Base-by-base conservation (phyloP, 1,284 basidiomycete species). In the Heterobasidion occidentale region DNA sequence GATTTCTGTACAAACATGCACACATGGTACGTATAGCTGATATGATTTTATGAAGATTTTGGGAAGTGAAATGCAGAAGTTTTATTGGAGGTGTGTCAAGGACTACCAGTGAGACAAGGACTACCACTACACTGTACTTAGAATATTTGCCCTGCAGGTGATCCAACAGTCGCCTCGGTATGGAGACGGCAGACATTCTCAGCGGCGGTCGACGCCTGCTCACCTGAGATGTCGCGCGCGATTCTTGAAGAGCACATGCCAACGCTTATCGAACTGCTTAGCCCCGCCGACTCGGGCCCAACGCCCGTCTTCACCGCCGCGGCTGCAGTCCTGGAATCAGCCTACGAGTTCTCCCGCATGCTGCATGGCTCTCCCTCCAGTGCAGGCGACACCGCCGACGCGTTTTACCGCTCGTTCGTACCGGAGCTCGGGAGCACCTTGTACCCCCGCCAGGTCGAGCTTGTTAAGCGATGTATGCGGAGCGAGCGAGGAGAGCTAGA, bases 111-210 rank as follows among this genome's bases (percentile, higher is more conserved):
- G n/a, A n/a, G n/a, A n/a, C n/a, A n/a, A n/a, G n/a, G n/a, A n/a
- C n/a, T n/a, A n/a, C n/a, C n/a, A n/a, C n/a, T n/a, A n/a, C n/a
- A n/a, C n/a, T n/a, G n/a, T n/a, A 12, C 11, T 42, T 14, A 15
- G 4, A 14, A 36, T 36, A 45, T 54, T 33, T 34, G 52, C 27
- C 27, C 34, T 36, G 47, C 61, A 90, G 88, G 87, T 51, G 88
- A 91, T 64, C 82, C 90, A 9, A 85, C 86, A 4, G 88, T 92
- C 15, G 90, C 90, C 1, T 79, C 81, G 50, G 89, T 92, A 11
- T 92, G 90, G 90, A 79, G 90, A 11, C 79, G 90, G 6, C 90
- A 92, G 66, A 92, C 90, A 3, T 89, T 91, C 70, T 84, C 85
- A 7, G 89, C 90, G 0, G 88, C 90, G 3, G 84, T 92, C 53